phyloP scores from a whole-genome alignment of 2,329 filamentous ascomycete species.

The Epichloe hybrida region DNA sequence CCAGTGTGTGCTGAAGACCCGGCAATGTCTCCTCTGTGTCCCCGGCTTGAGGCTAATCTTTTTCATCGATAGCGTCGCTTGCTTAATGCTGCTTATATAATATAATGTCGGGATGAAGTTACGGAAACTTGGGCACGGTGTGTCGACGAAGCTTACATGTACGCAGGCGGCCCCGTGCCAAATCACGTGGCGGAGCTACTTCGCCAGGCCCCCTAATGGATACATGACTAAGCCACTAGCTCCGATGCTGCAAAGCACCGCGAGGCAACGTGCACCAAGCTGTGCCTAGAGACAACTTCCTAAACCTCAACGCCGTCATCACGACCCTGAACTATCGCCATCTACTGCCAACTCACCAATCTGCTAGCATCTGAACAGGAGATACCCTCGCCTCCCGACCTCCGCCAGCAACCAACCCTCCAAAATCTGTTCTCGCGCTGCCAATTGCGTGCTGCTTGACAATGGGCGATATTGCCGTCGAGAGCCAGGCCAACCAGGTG shows the following conservation, averaged over 20 bases:
- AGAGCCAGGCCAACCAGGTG: constrained; percentile 62
- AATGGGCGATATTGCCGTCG: constrained; percentile 82
- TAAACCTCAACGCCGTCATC: background rate
- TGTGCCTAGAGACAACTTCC: too few species aligned
- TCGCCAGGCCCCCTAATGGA: rapidly evolving
- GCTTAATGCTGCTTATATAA: too few species aligned
- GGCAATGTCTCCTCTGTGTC: too few species aligned
- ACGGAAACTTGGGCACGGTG: too few species aligned
- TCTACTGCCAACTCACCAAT: background rate
- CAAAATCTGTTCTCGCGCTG: background rate
- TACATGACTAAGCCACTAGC: constrained; percentile 3
- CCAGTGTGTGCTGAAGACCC: too few species aligned
- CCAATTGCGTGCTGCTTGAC: constrained; percentile 13
- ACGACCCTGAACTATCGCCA: background rate
- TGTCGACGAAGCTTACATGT: background rate
- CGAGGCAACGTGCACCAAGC: constrained; percentile 2
- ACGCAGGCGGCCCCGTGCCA: background rate
- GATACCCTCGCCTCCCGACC: background rate
- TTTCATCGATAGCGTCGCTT: too few species aligned
- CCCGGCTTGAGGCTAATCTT: too few species aligned
- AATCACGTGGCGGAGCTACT: background rate
- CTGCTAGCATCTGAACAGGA: background rate
- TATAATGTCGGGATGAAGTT: too few species aligned
- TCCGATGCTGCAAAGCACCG: background rate
- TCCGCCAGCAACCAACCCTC: background rate